Conservation (phyloP, 768 basidiomycete genomes). For the Mycena epipterygia region DNA sequence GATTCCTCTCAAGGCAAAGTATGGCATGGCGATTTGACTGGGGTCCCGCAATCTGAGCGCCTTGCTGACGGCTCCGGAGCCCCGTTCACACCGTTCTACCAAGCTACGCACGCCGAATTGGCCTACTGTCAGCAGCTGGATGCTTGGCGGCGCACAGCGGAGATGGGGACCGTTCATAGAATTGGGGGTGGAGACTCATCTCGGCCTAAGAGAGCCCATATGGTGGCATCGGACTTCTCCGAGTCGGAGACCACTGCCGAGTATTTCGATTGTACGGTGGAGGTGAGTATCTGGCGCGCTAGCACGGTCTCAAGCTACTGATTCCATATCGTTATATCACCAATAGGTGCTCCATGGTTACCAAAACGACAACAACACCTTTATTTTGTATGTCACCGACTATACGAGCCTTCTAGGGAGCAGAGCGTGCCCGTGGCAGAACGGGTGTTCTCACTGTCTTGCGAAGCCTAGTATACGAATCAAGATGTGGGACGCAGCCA, state of each 20-base stretch:
- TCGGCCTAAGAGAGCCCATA: constrained; percentile 50
- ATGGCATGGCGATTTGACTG: constrained; percentile 52
- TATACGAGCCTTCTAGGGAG: constrained; percentile 63
- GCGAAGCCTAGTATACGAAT: constrained; percentile 63
- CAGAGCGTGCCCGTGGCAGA: constrained; percentile 45
- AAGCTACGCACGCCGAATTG: constrained; percentile 54
- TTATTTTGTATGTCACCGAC: constrained; percentile 73
- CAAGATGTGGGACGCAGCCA: constrained; percentile 70
- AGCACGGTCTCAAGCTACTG: background rate
- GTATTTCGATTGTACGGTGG: constrained; percentile 74
- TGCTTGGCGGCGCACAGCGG: constrained; percentile 62
- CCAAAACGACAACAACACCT: constrained; percentile 50
- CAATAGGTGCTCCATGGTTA: constrained; percentile 64
- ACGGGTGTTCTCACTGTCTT: constrained; percentile 64
- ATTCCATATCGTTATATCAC: background rate
- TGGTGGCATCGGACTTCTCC: constrained; percentile 63
- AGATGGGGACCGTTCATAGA: constrained; percentile 37
- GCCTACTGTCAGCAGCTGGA: constrained; percentile 58
- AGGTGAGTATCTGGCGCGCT: constrained; percentile 56
- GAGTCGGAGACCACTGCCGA: constrained; percentile 53
- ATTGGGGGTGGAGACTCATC: constrained; percentile 21
- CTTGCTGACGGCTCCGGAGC: constrained; percentile 53
- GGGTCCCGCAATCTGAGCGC: constrained; percentile 52
- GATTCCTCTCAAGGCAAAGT: constrained; percentile 53
- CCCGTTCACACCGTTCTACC: constrained; percentile 59